Evolutionary conservation across 2,329 filamentous ascomycete species (phyloP).

Genomic region (Ambrosiella cleistominuta): DNA sequence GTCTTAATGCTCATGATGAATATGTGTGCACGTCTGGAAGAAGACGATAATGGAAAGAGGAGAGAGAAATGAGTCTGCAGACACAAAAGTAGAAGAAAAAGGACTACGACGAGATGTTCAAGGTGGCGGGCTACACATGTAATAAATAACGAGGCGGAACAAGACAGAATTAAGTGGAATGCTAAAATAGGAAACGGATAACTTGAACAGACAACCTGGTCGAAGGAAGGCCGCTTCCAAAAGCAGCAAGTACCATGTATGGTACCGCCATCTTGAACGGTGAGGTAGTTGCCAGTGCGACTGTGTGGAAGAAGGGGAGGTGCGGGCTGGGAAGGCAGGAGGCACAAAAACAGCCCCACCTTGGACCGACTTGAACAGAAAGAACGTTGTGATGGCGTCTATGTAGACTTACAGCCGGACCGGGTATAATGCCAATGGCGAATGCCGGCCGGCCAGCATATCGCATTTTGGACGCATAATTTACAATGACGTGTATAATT

Average conservation of each 20-base stretch:
- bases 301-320: not conserved
- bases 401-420: not conserved
- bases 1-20: conserved; percentile 53
- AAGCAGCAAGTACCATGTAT: not conserved
- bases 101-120: too few relatives aligned
- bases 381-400: not conserved
- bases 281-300: not conserved
- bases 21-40: conserved; percentile 1
- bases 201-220: not conserved
- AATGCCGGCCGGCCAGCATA: too few relatives aligned
- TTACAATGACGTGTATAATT: too few relatives aligned
- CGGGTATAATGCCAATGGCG: not conserved
- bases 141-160: not conserved
- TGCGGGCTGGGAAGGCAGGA: not conserved
- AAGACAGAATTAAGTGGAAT: not conserved
- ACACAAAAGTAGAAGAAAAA: too few relatives aligned
- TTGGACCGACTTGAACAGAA: not conserved
- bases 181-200: not conserved
- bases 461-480: too few relatives aligned
- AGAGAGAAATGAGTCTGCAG: not conserved
- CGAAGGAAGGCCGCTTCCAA: not conserved
- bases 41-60: not conserved
- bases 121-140: not conserved
- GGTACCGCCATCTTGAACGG: not conserved
- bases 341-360: not conserved